These are phyloP conservation scores for Epichloe sp. DNA, from an alignment of 2,329 filamentous ascomycete genomes.

Conservation along the genomic window DNA sequence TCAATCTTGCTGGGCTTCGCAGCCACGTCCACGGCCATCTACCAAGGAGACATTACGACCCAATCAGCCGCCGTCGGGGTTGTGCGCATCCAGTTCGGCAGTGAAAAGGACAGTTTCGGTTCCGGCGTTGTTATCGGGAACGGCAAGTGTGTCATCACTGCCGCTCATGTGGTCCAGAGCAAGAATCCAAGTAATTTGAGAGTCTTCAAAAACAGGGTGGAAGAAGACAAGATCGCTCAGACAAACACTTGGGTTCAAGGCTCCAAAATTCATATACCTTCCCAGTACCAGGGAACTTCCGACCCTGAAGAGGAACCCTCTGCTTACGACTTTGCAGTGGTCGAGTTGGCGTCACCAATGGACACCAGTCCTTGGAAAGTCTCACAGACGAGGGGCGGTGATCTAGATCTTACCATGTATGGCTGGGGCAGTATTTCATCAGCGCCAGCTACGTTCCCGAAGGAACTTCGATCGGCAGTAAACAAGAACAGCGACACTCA, in stretches of 20 bases:
- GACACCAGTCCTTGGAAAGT: neutral
- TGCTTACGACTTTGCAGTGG: neutral
- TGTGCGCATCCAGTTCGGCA: neutral
- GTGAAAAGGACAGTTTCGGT: neutral
- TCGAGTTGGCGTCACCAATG: neutral
- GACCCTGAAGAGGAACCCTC: neutral
- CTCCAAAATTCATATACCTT: neutral
- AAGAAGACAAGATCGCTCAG: neutral
- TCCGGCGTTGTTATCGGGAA: neutral
- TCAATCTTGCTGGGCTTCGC: neutral
- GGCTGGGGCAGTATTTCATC: neutral
- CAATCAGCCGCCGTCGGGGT: neutral
- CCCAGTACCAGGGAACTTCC: neutral
- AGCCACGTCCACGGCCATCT: neutral
- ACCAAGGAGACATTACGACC: neutral
- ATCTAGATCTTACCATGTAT: neutral
- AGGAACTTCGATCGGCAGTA: neutral
- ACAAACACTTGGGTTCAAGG: fast-evolving
- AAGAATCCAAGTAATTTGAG: fast-evolving
- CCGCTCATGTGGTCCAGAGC: neutral
- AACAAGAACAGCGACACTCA: neutral
- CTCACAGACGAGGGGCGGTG: neutral
- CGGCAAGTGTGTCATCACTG: neutral
- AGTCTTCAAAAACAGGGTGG: neutral
- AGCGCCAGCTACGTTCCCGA: neutral